Evolutionary conservation across 2,329 filamentous ascomycete species (phyloP), one percentile per base, ranked within the genome.

Genomic region (Ceratocystis papillata): DNA sequence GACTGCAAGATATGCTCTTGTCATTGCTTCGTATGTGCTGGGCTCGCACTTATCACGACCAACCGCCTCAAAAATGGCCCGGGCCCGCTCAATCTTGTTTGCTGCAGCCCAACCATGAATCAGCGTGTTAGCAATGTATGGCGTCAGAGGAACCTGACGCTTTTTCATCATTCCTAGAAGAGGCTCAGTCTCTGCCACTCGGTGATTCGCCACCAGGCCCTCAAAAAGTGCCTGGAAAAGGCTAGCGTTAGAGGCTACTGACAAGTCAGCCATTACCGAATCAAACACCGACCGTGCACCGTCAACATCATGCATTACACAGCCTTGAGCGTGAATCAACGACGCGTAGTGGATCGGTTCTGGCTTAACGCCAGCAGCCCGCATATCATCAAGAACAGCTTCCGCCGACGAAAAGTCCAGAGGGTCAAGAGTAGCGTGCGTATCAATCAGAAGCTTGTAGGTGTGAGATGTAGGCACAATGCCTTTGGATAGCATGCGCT

Each of bases 21-120:
- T 96, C 94, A 99, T 99, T 50, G 93, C 92, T 78, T 99, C 94
- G 75, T 99, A 99, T 3, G 94, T 99, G 79, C 91, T 96, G 2
- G 94, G 94, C 79, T 99, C 94, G 67, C 94, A 87, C 77, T 87
- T 91, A 65, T 86, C 83, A 33, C 84, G 82, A 7, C 86, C 83
- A 2, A 99, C 86, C n/a, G 83, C 81, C 67, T 88, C 82, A 74
- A 96, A 99, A 69, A 96, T 86, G 28, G 82, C 78, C 73, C 87
- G 85, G 20, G 91, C 89, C 76, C 90, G 92, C 68, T 79, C 77
- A 57, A 97, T 88, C 69, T 95, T 83, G 76, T 88, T 87, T 74
- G 89, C 88, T 15, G 87, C 83, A 25, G 93, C 90, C 93, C 94
- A 99, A 69, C 94, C 94, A 73, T 97, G 92, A 72, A 99, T 97